Conservation (phyloP, 345 rosid species). For the Hevea brasiliensis region DNA sequence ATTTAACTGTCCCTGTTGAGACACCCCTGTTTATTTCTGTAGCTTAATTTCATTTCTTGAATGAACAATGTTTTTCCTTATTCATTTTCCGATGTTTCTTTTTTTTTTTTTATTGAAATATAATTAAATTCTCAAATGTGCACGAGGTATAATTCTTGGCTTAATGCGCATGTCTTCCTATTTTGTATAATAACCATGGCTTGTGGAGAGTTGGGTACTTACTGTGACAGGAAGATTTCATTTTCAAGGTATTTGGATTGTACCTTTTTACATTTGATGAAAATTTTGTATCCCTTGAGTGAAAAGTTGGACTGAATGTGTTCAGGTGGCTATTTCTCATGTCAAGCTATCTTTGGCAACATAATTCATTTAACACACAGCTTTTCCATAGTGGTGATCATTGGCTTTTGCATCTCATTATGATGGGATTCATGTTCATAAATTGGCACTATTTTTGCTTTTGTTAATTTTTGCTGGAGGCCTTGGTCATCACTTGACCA, state of each 20-base stretch:
- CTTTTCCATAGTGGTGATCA: background rate
- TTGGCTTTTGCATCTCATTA: background rate
- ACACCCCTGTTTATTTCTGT: background rate
- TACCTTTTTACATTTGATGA: background rate
- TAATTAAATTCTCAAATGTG: no score
- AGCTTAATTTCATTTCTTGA: background rate
- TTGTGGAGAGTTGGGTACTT: background rate
- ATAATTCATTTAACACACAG: background rate
- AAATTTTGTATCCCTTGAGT: background rate
- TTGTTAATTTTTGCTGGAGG: background rate
- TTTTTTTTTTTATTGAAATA: no score
- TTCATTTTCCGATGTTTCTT: no score
- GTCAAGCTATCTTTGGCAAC: background rate
- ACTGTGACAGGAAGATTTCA: background rate
- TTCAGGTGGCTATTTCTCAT: background rate
- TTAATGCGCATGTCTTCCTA: background rate
- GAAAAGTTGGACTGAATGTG: background rate
- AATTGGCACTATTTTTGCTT: background rate
- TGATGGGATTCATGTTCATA: background rate
- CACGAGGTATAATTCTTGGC: no score
- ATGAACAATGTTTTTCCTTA: no score
- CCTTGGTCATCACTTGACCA: background rate
- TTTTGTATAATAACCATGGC: background rate
- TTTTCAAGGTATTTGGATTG: background rate
- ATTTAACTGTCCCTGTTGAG: background rate